Percentiles rank a stretch among this genome's conserved stretches.
Conservation (phyloP, 1,284 basidiomycete species). For the Butyriboletus appendiculatus region DNA sequence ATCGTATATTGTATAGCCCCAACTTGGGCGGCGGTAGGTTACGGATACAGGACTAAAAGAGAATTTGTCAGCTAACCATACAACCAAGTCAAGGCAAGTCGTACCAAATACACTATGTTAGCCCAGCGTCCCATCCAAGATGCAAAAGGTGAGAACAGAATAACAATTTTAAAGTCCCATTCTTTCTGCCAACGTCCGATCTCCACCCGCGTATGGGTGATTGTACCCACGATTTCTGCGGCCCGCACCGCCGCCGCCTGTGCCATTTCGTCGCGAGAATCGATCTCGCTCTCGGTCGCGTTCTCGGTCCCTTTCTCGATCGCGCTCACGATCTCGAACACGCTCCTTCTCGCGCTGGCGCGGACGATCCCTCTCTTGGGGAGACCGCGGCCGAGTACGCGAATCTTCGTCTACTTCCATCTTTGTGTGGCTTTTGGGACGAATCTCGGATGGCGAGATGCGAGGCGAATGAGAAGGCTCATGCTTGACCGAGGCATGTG, state of each 20-base stretch:
- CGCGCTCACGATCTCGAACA: constrained; percentile 34
- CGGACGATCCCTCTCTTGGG: constrained; percentile 41
- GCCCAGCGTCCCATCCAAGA: constrained; percentile 20
- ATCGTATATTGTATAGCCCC: constrained; percentile 21
- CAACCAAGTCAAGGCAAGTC: constrained; percentile 25
- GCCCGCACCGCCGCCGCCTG: constrained; percentile 25
- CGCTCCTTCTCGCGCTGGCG: constrained; percentile 41
- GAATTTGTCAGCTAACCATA: constrained; percentile 33
- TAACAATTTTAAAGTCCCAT: constrained; percentile 59
- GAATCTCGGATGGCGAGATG: constrained; percentile 37
- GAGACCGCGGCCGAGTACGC: constrained; percentile 39
- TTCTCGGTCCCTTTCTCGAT: constrained; percentile 35
- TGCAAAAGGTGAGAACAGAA: constrained; percentile 17
- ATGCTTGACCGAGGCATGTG: constrained; percentile 27
- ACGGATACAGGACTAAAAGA: constrained; percentile 34
- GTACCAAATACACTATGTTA: constrained; percentile 47
- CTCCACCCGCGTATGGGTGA: constrained; percentile 41
- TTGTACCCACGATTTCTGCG: constrained; percentile 34
- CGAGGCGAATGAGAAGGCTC: constrained; percentile 41
- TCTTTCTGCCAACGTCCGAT: constrained; percentile 79
- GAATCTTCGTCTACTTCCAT: constrained; percentile 64
- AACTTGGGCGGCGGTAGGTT: constrained; percentile 18
- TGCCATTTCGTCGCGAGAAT: constrained; percentile 37
- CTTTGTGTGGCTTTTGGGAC: constrained; percentile 40
- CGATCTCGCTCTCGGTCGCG: constrained; percentile 39